Evolutionary conservation across 805 yeast genomes (phyloP), one percentile per base, ranked within the genome.

Genomic region (Schwanniomyces sp.): DNA sequence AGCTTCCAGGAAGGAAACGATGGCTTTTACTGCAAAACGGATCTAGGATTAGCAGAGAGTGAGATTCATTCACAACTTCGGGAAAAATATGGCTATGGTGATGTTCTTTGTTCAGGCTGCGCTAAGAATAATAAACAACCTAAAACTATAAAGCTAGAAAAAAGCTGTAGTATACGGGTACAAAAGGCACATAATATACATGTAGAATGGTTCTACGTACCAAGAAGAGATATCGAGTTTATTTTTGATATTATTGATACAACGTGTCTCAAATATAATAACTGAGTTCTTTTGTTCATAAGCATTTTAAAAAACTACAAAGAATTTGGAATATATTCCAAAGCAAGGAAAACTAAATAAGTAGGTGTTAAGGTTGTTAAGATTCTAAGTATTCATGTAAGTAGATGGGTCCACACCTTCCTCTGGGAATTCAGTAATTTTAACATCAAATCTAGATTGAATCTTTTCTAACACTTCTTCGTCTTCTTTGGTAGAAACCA

Each of bases 381-480:
- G 10, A 12, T 17, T 18, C 66, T 76, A 91, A 58, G 96, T 87
- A 84, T 92, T 92, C 96, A 94, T 91, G 78, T 92, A 92, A 61
- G 97, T 91, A 47, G 96, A 85, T 59, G 97, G 91, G 70, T 94
- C 99, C 62, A 92, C 90, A 72, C 98, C 97, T 69, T 89, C 98
- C 65, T 86, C 97, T 52, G 99, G 98, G 85, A 89, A 91, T 63
- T 88, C 95, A 51, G 91, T 79, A 64, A 92, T 85, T 76, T 91
- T 89, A 58, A 94, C 98, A 70, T 92, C 97, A 73, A 94, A 94
- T 76, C 98, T 85, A 59, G 89, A 95, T 79, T 94, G 99, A 67
- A 94, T 94, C 75, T 90, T 86, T 63, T 81, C 87, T 70, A 94
- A 80, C 38, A 91, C 88, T 74, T 86, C 89, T 72, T 90, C 91